Percentiles rank a stretch among this genome's conserved stretches.
Conservation (phyloP, 352 stramenopile genomes). For the Globisporangium apiculatum region DNA sequence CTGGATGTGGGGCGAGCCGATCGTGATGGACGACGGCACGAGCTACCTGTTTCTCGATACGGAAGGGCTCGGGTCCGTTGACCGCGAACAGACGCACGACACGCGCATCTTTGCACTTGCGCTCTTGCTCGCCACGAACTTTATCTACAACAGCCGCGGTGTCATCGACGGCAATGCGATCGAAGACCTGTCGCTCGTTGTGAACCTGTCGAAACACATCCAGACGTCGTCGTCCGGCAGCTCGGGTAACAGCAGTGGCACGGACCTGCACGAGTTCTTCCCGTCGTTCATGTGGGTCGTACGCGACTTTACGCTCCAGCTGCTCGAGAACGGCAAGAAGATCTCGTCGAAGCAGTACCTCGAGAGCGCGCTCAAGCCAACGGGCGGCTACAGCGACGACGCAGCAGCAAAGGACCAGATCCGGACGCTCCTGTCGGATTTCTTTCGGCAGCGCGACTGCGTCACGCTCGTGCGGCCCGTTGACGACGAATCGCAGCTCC, state of each 20-base stretch:
- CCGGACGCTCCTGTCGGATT: constrained; percentile 61
- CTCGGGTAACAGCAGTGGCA: constrained; percentile 11
- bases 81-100: constrained; percentile 85
- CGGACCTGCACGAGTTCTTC: constrained; percentile 79
- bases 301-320: constrained; percentile 83
- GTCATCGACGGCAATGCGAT: constrained; percentile 88
- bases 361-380: constrained; percentile 79
- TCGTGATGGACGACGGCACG: constrained; percentile 62
- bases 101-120: constrained; percentile 87
- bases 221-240: constrained; percentile 43
- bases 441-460: constrained; percentile 85
- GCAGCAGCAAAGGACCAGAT: constrained; percentile 78
- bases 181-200: constrained; percentile 86
- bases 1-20: constrained; percentile 86
- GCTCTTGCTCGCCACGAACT: constrained; percentile 77
- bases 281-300: constrained; percentile 88
- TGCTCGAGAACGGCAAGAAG: constrained; percentile 80
- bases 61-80: constrained; percentile 77
- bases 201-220: constrained; percentile 89
- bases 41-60: constrained; percentile 86
- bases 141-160: constrained; percentile 89
- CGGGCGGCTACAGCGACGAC: constrained; percentile 73
- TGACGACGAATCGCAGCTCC: constrained; percentile 78
- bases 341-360: constrained; percentile 88
- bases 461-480: constrained; percentile 87